phyloP scores from a whole-genome alignment of 1,284 basidiomycete genomes.

The Sanghuangporus weigelae region DNA sequence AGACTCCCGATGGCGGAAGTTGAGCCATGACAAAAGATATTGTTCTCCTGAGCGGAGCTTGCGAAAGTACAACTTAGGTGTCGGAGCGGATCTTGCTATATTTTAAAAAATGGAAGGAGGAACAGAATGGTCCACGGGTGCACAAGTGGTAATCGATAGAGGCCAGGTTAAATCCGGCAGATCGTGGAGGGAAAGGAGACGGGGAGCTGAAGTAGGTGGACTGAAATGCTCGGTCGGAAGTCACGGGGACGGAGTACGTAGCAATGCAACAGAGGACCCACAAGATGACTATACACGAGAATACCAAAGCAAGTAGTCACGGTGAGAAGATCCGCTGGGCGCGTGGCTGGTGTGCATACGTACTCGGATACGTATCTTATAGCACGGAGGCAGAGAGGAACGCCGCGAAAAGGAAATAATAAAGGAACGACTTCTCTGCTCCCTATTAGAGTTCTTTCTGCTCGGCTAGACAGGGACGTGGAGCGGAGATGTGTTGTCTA shows the following conservation, averaged over 20 bases:
- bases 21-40: slow-evolving; percentile 12
- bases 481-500: slow-evolving; percentile 9
- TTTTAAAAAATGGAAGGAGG: slow-evolving; percentile 1
- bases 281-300: slow-evolving; percentile 7
- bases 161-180: slow-evolving; percentile 6
- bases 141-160: slow-evolving; percentile 5
- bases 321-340: slow-evolving; percentile 8
- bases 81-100: not conserved
- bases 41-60: slow-evolving; percentile 2
- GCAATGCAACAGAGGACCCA: slow-evolving; percentile 14
- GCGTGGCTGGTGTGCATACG: not conserved
- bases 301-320: not conserved
- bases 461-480: not conserved
- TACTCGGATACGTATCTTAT: not conserved
- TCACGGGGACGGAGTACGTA: slow-evolving; percentile 13
- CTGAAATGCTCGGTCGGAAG: not conserved
- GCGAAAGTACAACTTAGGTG: not conserved
- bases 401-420: not conserved
- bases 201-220: not conserved
- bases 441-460: not conserved
- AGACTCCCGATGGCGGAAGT: slow-evolving; percentile 17
- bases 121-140: not conserved
- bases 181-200: slow-evolving; percentile 9
- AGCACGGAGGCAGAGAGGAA: not conserved
- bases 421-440: slow-evolving; percentile 2